Conservation (phyloP, 1,284 basidiomycete genomes). For the Melampsora americana region DNA sequence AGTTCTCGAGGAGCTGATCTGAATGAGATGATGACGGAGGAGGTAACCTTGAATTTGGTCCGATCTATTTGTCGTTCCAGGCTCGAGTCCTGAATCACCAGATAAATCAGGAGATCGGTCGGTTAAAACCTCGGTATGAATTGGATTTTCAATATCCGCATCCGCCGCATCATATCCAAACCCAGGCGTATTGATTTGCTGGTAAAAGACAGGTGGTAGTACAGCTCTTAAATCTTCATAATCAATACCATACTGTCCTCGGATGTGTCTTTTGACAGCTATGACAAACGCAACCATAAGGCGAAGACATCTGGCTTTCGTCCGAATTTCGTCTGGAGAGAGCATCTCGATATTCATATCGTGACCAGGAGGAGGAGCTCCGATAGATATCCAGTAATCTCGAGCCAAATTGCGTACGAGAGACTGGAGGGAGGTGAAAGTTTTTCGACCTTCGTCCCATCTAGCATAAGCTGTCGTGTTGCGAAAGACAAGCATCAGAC, state of each 20-base stretch:
- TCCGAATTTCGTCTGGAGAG: conserved; percentile 45
- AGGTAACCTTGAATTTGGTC: not conserved
- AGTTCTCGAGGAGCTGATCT: not conserved
- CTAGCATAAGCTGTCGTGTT: conserved; percentile 49
- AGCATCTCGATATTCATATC: not conserved
- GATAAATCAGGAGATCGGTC: not conserved
- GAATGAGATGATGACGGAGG: not conserved
- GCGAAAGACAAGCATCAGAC: conserved; percentile 49
- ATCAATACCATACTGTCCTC: conserved; percentile 51
- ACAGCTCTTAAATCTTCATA: conserved; percentile 48
- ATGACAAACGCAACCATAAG: conserved; percentile 49
- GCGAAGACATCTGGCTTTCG: conserved; percentile 48
- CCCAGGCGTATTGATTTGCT: conserved; percentile 37
- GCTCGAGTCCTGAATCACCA: not conserved
- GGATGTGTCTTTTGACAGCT: conserved; percentile 50
- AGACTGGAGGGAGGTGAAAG: conserved; percentile 48
- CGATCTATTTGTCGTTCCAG: not conserved
- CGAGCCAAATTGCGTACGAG: conserved; percentile 48
- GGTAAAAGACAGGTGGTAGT: conserved; percentile 27
- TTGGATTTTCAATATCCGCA: conserved; percentile 24
- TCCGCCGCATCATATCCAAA: conserved; percentile 40
- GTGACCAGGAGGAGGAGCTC: conserved; percentile 39
- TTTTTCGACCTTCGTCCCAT: conserved; percentile 50
- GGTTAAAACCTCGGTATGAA: not conserved
- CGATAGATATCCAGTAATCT: conserved; percentile 49